Evolutionary conservation across 2,329 filamentous ascomycete species (phyloP), one percentile per base, ranked within the genome.

Genomic region (Nothophoma quercina): DNA sequence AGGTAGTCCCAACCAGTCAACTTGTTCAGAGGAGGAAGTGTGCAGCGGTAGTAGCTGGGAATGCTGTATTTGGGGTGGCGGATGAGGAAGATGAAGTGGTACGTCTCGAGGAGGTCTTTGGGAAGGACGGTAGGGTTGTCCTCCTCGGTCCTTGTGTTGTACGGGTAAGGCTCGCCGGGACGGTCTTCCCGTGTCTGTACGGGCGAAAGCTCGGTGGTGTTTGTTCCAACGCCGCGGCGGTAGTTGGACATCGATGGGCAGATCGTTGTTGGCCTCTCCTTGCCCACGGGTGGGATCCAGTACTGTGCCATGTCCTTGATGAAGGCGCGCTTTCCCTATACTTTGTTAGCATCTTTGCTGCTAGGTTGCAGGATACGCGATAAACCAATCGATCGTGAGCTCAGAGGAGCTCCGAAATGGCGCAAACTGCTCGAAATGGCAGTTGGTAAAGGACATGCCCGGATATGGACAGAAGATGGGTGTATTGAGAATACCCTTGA

Each of bases 231-330:
- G 38, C 84, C 84, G 34, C 83, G 82, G 69, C 84, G 83, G 63
- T 79, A 78, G 64, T 76, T 75, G 42, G 77, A 69, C 42, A 97
- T 81, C n/a, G 91, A 96, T 2, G 90, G 89, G 8, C 91, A 92
- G 55, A 95, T 85, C 40, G 80, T 81, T 42, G 90, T 84, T 12
- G 84, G 80, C 16, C 50, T 48, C 2, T 33, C 38, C 66, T 88
- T 83, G 38, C 83, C 81, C 58, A 89, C 79, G 3, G 91, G 90
- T 5, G 92, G 89, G 59, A 96, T 81, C 61, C 97, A 82, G 75
- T 98, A 98, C 77, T 97, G 89, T 49, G 90, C 88, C 79, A 98
- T 99, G 75, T 98, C 95, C 77, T 99, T 99, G 83, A 99, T 95
- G 79, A 98, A 97, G 66, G 96, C 80, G 64, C 93, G 90, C 80